These are phyloP conservation scores for Alternaria arbusti DNA, from an alignment of 2,329 filamentous ascomycete genomes.

Conservation along the genomic window DNA sequence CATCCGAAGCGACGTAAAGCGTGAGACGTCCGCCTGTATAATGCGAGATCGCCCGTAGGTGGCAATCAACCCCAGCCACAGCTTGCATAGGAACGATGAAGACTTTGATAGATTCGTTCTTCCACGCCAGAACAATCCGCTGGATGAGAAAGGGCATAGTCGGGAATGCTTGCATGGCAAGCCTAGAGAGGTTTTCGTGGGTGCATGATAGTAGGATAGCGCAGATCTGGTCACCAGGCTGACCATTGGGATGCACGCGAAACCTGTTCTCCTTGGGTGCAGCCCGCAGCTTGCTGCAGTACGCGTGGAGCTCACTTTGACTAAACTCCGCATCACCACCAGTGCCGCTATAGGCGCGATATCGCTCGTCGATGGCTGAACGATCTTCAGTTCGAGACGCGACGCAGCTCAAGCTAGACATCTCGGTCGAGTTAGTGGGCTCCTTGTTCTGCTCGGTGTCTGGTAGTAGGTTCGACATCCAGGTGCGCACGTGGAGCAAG, in stretches of 20 bases:
- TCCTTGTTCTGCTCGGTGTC: constrained; percentile 16
- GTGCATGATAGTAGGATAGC: constrained; percentile 50
- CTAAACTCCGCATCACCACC: constrained; percentile 56
- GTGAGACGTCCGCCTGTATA: constrained; percentile 37
- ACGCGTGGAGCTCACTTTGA: constrained; percentile 58
- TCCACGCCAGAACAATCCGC: constrained; percentile 41
- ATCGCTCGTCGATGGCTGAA: constrained; percentile 36
- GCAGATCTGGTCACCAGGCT: constrained; percentile 55
- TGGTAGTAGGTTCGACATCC: constrained; percentile 31
- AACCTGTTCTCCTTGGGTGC: constrained; percentile 53
- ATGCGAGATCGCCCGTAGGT: constrained; percentile 48
- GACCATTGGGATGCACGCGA: constrained; percentile 47
- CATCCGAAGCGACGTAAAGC: constrained; percentile 42
- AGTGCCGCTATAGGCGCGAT: constrained; percentile 54
- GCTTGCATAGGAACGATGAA: constrained; percentile 45
- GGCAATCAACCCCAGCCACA: constrained; percentile 36
- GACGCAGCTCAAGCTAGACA: constrained; percentile 32
- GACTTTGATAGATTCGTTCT: constrained; percentile 40
- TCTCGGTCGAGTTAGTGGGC: constrained; percentile 23
- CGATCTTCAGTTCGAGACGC: constrained; percentile 26
- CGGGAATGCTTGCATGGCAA: constrained; percentile 55
- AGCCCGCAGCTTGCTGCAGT: constrained; percentile 53
- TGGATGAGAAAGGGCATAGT: constrained; percentile 41
- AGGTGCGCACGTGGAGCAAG: constrained; percentile 34
- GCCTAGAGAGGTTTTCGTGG: constrained; percentile 40